Conservation (phyloP, 2,329 filamentous ascomycete species). For the Fusarium decemcellulare region DNA sequence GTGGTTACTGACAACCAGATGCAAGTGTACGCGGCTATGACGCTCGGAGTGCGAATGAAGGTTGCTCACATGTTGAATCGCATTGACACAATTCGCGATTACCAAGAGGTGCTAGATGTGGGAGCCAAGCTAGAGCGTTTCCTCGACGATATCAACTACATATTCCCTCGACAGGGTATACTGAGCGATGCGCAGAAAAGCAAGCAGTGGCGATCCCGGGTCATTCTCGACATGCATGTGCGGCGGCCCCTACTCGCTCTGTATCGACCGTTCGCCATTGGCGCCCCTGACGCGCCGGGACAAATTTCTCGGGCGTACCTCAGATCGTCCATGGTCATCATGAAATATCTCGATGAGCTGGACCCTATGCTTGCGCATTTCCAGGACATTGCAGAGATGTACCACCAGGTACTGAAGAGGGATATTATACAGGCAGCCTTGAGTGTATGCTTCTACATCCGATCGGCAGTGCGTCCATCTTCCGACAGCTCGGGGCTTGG, state of each 20-base stretch:
- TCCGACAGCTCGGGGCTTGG: constrained; percentile 48
- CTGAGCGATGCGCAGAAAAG: constrained; percentile 60
- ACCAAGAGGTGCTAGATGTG: constrained; percentile 66
- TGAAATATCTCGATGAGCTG: constrained; percentile 68
- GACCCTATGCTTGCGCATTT: constrained; percentile 63
- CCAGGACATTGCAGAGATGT: constrained; percentile 65
- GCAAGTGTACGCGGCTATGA: constrained; percentile 68
- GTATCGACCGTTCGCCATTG: constrained; percentile 69
- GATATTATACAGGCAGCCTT: constrained; percentile 70
- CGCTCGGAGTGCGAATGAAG: constrained; percentile 63
- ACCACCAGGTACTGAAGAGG: constrained; percentile 66
- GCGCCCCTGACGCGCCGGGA: constrained; percentile 63
- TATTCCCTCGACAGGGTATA: constrained; percentile 63
- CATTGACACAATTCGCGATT: constrained; percentile 67
- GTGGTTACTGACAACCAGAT: constrained; percentile 67
- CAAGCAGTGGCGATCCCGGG: constrained; percentile 66
- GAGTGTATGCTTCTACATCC: constrained; percentile 69
- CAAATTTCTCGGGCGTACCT: constrained; percentile 68
- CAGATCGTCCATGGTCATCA: constrained; percentile 68
- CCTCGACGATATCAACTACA: constrained; percentile 68
- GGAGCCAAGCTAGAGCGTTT: constrained; percentile 67
- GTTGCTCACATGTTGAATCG: constrained; percentile 66
- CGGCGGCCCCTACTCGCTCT: constrained; percentile 66
- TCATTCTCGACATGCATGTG: constrained; percentile 68
- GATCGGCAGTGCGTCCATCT: constrained; percentile 48